Percentiles rank a stretch among this genome's conserved stretches.
Conservation (phyloP, 768 basidiomycete species). For the Mycena vulgaris region DNA sequence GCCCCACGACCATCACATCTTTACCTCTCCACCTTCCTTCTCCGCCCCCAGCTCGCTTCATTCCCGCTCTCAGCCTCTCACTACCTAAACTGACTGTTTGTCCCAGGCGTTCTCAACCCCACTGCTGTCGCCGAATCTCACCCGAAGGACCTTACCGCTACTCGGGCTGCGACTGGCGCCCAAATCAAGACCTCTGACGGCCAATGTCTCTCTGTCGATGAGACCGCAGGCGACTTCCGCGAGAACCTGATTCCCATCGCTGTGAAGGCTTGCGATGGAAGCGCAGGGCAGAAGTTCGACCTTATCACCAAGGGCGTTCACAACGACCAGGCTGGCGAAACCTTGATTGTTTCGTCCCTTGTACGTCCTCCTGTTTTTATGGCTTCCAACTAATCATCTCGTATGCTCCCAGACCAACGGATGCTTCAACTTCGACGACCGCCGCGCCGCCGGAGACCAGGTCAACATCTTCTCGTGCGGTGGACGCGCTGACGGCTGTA, state of each 20-base stretch:
- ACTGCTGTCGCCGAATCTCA: constrained; percentile 40
- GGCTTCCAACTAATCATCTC: neutral
- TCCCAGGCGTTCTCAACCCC: constrained; percentile 36
- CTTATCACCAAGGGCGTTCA: constrained; percentile 51
- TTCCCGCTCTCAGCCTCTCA: no score
- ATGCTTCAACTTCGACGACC: constrained; percentile 37
- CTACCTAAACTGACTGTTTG: neutral
- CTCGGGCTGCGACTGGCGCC: constrained; percentile 44
- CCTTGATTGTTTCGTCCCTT: constrained; percentile 51
- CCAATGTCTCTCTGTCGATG: constrained; percentile 47
- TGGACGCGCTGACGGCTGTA: constrained; percentile 37
- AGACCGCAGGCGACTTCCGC: constrained; percentile 46
- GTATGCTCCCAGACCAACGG: constrained; percentile 25
- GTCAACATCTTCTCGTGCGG: constrained; percentile 40
- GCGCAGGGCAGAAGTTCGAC: constrained; percentile 51
- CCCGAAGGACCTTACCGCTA: constrained; percentile 46
- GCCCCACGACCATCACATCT: no score
- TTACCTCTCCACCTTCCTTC: no score
- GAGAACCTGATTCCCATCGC: constrained; percentile 51
- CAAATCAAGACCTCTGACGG: constrained; percentile 45
- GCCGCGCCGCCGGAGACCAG: constrained; percentile 37
- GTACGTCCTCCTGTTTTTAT: no score
- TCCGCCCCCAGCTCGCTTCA: no score
- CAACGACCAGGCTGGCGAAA: constrained; percentile 44
- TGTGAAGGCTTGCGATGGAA: constrained; percentile 45